phyloP scores from a whole-genome alignment of 2,329 filamentous ascomycete species.

The Raffaelea ambrosiae region DNA sequence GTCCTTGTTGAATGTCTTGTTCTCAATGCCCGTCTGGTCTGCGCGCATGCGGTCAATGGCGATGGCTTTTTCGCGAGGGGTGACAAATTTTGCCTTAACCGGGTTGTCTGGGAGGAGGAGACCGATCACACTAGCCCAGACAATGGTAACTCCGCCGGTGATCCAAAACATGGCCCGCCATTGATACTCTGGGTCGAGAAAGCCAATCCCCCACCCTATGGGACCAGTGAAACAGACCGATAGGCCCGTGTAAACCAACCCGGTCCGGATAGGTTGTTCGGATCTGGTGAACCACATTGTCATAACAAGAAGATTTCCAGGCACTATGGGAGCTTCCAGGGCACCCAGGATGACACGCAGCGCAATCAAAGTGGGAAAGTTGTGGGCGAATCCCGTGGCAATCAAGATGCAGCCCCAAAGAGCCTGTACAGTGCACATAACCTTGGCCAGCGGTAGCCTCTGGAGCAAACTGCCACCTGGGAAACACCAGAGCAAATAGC shows the following conservation, averaged over 20 bases:
- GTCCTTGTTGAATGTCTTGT: slow-evolving; percentile 4
- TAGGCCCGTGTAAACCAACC: slow-evolving; percentile 8
- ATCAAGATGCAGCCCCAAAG: slow-evolving; percentile 20
- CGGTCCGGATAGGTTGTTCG: slow-evolving; percentile 18
- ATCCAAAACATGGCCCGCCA: slow-evolving; percentile 20
- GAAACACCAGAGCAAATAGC: slow-evolving; percentile 25
- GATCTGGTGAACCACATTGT: slow-evolving; percentile 21
- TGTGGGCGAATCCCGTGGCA: slow-evolving; percentile 19
- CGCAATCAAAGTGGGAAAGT: slow-evolving; percentile 18
- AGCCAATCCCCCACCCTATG: slow-evolving; percentile 1
- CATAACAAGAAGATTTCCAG: slow-evolving; percentile 21
- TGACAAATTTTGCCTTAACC: slow-evolving; percentile 25
- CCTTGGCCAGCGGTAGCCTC: slow-evolving; percentile 24
- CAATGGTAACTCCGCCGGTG: slow-evolving; percentile 20
- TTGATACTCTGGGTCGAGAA: not conserved
- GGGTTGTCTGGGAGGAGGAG: slow-evolving; percentile 24
- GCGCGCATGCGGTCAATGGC: slow-evolving; percentile 22
- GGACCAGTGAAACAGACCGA: not conserved
- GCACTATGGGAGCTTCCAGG: slow-evolving; percentile 22
- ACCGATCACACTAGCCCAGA: slow-evolving; percentile 18
- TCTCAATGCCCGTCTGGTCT: slow-evolving; percentile 25
- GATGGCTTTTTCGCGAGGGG: slow-evolving; percentile 17
- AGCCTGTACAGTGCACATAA: slow-evolving; percentile 17
- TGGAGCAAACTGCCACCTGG: slow-evolving; percentile 23
- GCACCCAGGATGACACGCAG: slow-evolving; percentile 20